Percentiles rank a stretch among this genome's conserved stretches.
Evolutionary conservation across 495 filamentous ascomycete species (phyloP).

Genomic region (Pyrenopolyporus hunteri): DNA sequence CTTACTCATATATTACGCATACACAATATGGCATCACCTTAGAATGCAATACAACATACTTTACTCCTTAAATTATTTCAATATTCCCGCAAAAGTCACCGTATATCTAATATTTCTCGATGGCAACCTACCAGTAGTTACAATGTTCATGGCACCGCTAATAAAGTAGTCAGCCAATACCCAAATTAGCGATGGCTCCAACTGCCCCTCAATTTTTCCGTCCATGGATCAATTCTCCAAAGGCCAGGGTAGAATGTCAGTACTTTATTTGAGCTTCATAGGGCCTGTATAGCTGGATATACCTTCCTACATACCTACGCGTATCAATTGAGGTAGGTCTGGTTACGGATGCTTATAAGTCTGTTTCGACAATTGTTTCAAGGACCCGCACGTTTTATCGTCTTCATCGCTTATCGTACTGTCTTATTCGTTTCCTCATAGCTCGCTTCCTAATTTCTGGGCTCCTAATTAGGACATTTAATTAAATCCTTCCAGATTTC

Average conservation of each 20-base stretch:
- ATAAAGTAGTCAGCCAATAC: too few relatives aligned
- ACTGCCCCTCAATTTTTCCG: slow-evolving; percentile 50
- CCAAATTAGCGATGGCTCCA: too few relatives aligned
- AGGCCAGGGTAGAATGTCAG: slow-evolving; percentile 8
- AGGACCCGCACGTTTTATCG: background rate
- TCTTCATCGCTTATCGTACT: background rate
- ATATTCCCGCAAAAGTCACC: background rate
- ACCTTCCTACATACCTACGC: too few relatives aligned
- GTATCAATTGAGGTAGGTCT: too few relatives aligned
- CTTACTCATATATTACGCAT: too few relatives aligned
- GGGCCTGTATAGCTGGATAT: background rate
- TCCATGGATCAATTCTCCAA: slow-evolving; percentile 21
- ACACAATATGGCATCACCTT: too few relatives aligned
- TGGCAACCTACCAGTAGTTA: background rate
- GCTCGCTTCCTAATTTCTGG: background rate
- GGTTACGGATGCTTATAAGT: background rate
- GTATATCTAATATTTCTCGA: background rate
- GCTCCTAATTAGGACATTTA: background rate
- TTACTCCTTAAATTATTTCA: too few relatives aligned
- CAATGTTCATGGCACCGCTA: too few relatives aligned
- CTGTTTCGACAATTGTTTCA: slow-evolving; percentile 5
- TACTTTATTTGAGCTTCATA: slow-evolving; percentile 19
- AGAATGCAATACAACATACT: too few relatives aligned
- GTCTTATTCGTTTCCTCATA: background rate
- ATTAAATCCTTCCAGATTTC: background rate